Conservation (phyloP, 805 yeast genomes). For the Wickerhamomyces kurtzmanii region DNA sequence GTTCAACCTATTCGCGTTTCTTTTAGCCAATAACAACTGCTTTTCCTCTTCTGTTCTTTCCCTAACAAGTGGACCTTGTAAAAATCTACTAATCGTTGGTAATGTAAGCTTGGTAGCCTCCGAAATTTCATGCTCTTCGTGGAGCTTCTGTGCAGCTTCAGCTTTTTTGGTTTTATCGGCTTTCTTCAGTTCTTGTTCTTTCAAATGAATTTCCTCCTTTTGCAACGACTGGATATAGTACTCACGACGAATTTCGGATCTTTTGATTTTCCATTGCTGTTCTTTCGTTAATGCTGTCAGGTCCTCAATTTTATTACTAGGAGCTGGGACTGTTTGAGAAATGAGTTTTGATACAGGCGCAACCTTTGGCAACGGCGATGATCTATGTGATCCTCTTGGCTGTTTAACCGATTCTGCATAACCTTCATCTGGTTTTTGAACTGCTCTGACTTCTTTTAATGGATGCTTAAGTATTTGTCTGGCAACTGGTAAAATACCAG, state of each 20-base stretch:
- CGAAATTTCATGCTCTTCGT: slow-evolving; percentile 30
- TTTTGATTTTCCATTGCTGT: slow-evolving; percentile 18
- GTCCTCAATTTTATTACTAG: slow-evolving; percentile 21
- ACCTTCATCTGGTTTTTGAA: slow-evolving; percentile 44
- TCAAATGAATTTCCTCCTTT: slow-evolving; percentile 25
- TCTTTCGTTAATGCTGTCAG: slow-evolving; percentile 12
- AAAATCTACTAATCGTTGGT: slow-evolving; percentile 65
- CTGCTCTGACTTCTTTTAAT: slow-evolving; percentile 26
- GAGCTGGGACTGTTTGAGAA: slow-evolving; percentile 36
- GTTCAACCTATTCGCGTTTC: slow-evolving; percentile 56
- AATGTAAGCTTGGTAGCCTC: slow-evolving; percentile 56
- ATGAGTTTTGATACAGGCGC: slow-evolving; percentile 55
- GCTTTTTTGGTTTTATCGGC: slow-evolving; percentile 16
- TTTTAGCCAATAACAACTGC: slow-evolving; percentile 43
- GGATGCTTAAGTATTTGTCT: slow-evolving; percentile 71
- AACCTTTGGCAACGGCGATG: slow-evolving; percentile 40
- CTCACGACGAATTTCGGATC: slow-evolving; percentile 61
- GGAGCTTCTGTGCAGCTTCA: slow-evolving; percentile 17
- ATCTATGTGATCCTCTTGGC: slow-evolving; percentile 55
- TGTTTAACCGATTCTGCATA: slow-evolving; percentile 64
- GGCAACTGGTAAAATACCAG: slow-evolving; percentile 76
- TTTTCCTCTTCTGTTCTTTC: slow-evolving; percentile 65
- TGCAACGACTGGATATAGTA: slow-evolving; percentile 51
- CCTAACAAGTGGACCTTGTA: slow-evolving; percentile 63
- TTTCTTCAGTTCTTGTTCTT: slow-evolving; percentile 23